Evolutionary conservation across 441 rosid species (phyloP).

Genomic region (Euphorbia schlechtendalii): DNA sequence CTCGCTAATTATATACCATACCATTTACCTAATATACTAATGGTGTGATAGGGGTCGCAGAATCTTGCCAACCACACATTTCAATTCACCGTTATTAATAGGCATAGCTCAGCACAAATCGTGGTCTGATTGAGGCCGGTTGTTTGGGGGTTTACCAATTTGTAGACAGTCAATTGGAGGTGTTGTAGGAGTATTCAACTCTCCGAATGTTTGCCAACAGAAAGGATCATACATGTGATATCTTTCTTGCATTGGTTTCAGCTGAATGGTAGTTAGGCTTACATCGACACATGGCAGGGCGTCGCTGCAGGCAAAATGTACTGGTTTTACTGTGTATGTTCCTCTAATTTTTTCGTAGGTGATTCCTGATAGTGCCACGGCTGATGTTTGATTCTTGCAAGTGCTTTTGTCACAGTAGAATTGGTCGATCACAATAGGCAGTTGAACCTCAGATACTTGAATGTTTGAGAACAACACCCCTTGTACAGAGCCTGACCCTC

Average conservation of each 20-base stretch:
- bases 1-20: conserved; percentile 21
- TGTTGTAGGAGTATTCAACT: conserved; percentile 58
- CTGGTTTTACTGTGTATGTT: conserved; percentile 78
- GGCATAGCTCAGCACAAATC: conserved; percentile 49
- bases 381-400: conserved; percentile 84
- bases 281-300: conserved; percentile 69
- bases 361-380: conserved; percentile 83
- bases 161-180: conserved; percentile 46
- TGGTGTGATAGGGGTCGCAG: conserved; percentile 51
- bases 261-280: conserved; percentile 52
- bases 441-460: conserved; percentile 79
- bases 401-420: conserved; percentile 73
- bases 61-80: conserved; percentile 44
- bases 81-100: conserved; percentile 30
- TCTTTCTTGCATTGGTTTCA: conserved; percentile 52
- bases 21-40: conserved; percentile 25
- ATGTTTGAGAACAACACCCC: conserved; percentile 87
- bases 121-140: conserved; percentile 46
- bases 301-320: conserved; percentile 92
- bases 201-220: conserved; percentile 90
- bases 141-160: conserved; percentile 34
- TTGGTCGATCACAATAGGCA: conserved; percentile 87
- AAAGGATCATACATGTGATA: conserved; percentile 60
- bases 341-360: conserved; percentile 73
- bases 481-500: conserved; percentile 82